Base-by-base conservation (phyloP, 129 eudicot species). In the Tagetes erecta region DNA sequence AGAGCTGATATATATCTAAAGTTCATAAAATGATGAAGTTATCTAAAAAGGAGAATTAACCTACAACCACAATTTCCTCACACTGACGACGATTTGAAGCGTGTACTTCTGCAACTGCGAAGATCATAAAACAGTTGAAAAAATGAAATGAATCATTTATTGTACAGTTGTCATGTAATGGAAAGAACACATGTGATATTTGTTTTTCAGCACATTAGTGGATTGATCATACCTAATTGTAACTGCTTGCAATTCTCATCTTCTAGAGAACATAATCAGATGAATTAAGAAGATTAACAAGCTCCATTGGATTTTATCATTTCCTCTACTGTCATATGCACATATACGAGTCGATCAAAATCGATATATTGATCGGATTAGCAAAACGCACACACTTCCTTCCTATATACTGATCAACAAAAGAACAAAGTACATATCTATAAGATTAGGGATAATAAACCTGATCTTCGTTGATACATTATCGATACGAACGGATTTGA, bases 1-100 rank as follows among this genome's bases (percentile, higher is more conserved):
- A 47, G 76, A 67, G 76, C 71, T 73, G 79, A 80, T 55, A 73
- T 73, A 30, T 64, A 53, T 67, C 64, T 58, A 47, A 68, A 34
- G 36, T 55, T 30, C 27, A 49, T 27, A 66, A 30, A 80, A 80
- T 64, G 71, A 58, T 50, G 41, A 68, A 62, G 71, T 67, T 72
- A 79, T 79, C 83, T 79, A 9, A 52, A 52, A 51, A 37, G 53
- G n/a, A 20, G 41, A 27, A 65, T 57, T 73, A 44, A 65, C 62
- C 62, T 64, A 42, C 74, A 65, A 79, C 70, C 83, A 64, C 70
- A 65, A 73, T 31, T 62, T 35, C 71, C 62, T 31, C 58, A 71
- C 33, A 64, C 49, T 20, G 13, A 44, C 68, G 57, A 58, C 44
- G 42, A 58, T 72, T 37, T 57, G 27, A 52, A 13, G 56, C 46